Base-by-base conservation (phyloP, 495 filamentous ascomycete genomes). In the Cryomyces antarcticus region DNA sequence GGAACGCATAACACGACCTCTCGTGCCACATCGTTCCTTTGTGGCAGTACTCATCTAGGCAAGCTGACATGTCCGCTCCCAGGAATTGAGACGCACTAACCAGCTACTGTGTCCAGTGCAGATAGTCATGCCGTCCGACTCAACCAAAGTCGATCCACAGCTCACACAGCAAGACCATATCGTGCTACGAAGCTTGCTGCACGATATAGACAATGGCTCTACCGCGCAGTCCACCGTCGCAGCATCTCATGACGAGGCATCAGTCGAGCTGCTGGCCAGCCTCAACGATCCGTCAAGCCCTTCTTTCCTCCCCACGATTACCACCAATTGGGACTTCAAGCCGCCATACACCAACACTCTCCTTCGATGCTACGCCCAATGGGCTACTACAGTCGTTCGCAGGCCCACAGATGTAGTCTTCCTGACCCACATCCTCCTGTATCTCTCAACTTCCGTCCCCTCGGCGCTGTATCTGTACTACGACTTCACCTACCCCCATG, bases 361-460 rank as follows among this genome's bases (percentile, higher is more conserved):
- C 0, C 55, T 79, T 38, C 52, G 65, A 31, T 71, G 72, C 3
- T 82, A 80, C 49, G 57, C 69, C 42, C 49, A 53, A 37, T 64
- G 67, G 61, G 77, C 71, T 0, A 60, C 61, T 30, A 49, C 46
- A 2, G 59, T 78, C 12, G 72, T 76, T 6, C 72, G 77, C 11
- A 58, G 67, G 40, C 53, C 67, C 31, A 78, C 75, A 5, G 78
- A 83, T 54, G 76, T 85, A 13, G 71, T 88, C 28, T 78, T 88
- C 64, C 50, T 86, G 28, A 80, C 78, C 3, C 82, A 88, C 59
- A 62, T 88, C 3, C 53, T 85, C 7, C 60, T 82, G 6, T 85
- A 86, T 58, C 67, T 78, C 46, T 59, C 60, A 37, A 82, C 78
- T 24, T 73, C 72, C 9, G 57, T 86, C 1, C 78, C 78, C 5